These are phyloP conservation scores for Leishmania lainsoni DNA, from an alignment of 208 protist species.

Conservation along the genomic window DNA sequence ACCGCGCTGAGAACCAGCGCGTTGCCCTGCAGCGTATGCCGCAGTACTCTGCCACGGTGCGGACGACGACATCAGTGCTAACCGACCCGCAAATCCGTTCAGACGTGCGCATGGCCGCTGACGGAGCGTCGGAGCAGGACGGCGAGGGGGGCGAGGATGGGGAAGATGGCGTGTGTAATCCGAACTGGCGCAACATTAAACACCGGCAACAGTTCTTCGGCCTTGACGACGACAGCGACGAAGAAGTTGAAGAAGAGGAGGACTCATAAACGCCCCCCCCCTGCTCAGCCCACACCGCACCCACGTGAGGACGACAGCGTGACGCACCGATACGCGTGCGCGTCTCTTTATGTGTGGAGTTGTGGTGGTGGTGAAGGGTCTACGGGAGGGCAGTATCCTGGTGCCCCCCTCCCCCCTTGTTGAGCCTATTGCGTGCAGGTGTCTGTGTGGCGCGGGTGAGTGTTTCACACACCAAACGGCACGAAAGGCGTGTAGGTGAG, in stretches of 20 bases:
- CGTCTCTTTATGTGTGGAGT: not conserved
- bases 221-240: constrained; percentile 54
- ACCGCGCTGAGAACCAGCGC: constrained; percentile 36
- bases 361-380: not conserved
- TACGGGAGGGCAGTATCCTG: not conserved
- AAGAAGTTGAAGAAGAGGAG: constrained; percentile 41
- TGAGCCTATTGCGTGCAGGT: not conserved
- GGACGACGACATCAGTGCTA: constrained; percentile 68
- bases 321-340: not conserved
- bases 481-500: not conserved
- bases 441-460: not conserved
- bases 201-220: constrained; percentile 78
- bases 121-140: constrained; percentile 2
- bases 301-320: not conserved
- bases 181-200: constrained; percentile 76
- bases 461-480: not conserved
- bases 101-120: constrained; percentile 7
- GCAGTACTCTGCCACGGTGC: constrained; percentile 38
- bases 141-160: constrained; percentile 6
- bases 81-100: constrained; percentile 23
- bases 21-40: constrained; percentile 55
- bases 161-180: constrained; percentile 51
- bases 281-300: not conserved
- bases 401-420: not conserved
- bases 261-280: not conserved